Evolutionary conservation across 768 basidiomycete genomes (phyloP), one percentile per base, ranked within the genome.

Genomic region (Leucosporidium yakuticum): DNA sequence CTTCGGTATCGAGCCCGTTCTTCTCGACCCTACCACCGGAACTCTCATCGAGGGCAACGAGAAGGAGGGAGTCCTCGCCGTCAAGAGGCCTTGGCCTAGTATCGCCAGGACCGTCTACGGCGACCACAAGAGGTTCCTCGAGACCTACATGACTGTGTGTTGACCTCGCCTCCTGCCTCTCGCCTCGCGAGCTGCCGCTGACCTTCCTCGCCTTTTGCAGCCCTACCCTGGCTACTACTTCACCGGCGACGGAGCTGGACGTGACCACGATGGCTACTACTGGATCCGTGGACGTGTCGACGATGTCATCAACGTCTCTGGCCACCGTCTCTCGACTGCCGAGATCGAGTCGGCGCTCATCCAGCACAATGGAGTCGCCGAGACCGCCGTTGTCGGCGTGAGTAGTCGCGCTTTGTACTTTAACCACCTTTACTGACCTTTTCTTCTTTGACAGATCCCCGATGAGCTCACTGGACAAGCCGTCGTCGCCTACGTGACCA

Each of bases 321-420:
- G 95, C 2, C 95, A 99, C 79, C 88, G 95, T 75, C 82, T 99
- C 63, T 94, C 91, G 53, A 99, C 95, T 5, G 95, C 95, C 63
- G 95, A 98, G 81, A 96, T 99, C 68, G 95, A 99, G 81, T 92
- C 90, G 4, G 94, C 95, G 11, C 83, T 99, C 55, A 96, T 99
- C 79, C 80, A 90, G 76, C 94, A 97, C 83, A 85, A 86, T 75
- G 95, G 95, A 65, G 92, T 97, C 36, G 93, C 95, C 9, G 95
- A 98, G 83, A 92, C 95, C 12, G 94, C 94, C 48, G 91, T 92
- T 49, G 90, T 93, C 68, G 92, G 90, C 36, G 69, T 75, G 12
- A 82, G 92, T 96, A 19, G 86, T 84, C 77, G 88, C 92, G 2
- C 96, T 95, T 21, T 23, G 29, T n/a, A 31, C 7, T 47, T 21